Base-by-base conservation (phyloP, 78 protist genomes). In the Ministeria vibrans region DNA sequence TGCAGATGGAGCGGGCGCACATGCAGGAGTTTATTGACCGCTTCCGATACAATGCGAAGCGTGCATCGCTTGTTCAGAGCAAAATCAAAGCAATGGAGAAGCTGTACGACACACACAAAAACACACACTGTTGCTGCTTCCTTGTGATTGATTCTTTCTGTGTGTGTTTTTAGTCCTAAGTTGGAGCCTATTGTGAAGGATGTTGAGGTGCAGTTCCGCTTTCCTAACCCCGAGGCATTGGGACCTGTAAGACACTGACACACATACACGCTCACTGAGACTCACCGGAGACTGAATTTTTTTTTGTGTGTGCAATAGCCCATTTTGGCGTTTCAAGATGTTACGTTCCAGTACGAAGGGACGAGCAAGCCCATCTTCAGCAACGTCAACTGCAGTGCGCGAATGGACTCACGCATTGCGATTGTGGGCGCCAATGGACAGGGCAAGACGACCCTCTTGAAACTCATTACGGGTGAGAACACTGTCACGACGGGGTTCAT, bases 391-490 rank as follows among this genome's bases (percentile, higher is more conserved):
- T 68, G 36, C 42, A 49, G 75, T 34, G 44, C 51, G 46, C 13
- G 39, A n/a, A 63, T 32, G 42, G 71, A 63, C 2, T 63, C 71
- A 2, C 71, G 71, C 3, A 41, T 63, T 4, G 71, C 71, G 34
- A 20, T 63, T 34, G 71, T 63, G n/a, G 97, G 97, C 18, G 83
- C 89, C 45, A 92, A 93, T 75, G 97, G 97, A 30, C 87, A 86
- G 15, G 97, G 95, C 74, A 34, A 4, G 71, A 34, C 13, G 20
- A 61, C 13, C 30, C 36, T 61, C 5, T 13, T 61, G 20, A n/a
- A 28, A 27, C 36, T n/a, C 30, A 28, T 15, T 61, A 28, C 20
- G 20, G 20, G 20, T 61, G 68, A 49, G 27, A 36, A 27, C 72
- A 4, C 34, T 5, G 44, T n/a, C 43, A 34, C 6, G 3, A 66